Base-by-base conservation (phyloP, 768 basidiomycete species). In the Tylopilus subfusipes region DNA sequence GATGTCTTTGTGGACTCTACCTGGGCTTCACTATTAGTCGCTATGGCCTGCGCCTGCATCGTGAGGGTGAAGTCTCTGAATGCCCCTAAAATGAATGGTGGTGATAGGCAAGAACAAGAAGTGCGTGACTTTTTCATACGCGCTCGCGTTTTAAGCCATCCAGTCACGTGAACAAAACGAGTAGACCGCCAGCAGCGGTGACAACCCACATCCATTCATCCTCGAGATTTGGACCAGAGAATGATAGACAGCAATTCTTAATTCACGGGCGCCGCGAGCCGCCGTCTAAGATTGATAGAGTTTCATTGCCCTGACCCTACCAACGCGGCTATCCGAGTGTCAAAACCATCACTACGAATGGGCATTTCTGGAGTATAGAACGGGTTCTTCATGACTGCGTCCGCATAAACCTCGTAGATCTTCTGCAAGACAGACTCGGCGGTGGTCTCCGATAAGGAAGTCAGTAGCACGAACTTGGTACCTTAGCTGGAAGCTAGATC, bases 321-420 rank as follows among this genome's bases (percentile, higher is more conserved):
- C 44, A 92, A 72, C 9, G 81, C 67, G 11, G 78, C 73, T 48
- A 91, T 83, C 42, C 84, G 81, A 52, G 73, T 73, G 65, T 98
- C 96, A 66, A 98, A 98, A 18, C 82, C 84, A 62, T 93, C 91
- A 42, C 79, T 93, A 44, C 97, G 83, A 60, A 98, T 94, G 2
- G 97, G 97, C 96, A 98, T 99, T 70, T 98, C 97, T n/a, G 90
- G 90, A 6, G 93, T 96, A 71, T 98, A 93, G 72, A 99, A 99
- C 1, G 97, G 97, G 66, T 98, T 98, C 78, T 98, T 98, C 92
- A 98, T 96, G 51, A 94, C 94, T 1, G 90, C 85, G 66, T 98
- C 97, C 1, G 95, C 81, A 69, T 98, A 99, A 19, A 82, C 83
- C 69, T 98, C 93, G 71, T 98, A 98, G 44, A 93, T 85, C 68